Conservation (phyloP, 768 basidiomycete species). For the Trametes cingulata region DNA sequence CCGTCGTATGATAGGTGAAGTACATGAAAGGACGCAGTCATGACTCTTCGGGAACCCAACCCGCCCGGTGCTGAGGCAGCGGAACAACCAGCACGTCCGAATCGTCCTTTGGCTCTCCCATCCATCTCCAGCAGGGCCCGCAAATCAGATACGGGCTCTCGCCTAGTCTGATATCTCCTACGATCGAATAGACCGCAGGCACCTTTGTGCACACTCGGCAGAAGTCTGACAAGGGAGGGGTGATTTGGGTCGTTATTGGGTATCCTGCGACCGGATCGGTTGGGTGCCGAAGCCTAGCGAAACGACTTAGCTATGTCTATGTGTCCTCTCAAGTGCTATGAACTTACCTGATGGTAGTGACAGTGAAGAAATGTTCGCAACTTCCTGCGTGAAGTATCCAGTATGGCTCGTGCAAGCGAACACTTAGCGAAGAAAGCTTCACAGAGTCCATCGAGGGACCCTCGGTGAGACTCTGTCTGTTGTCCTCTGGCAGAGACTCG, state of each 20-base stretch:
- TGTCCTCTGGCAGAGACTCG: slow-evolving; percentile 31
- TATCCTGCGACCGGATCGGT: slow-evolving; percentile 60
- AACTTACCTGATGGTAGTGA: slow-evolving; percentile 71
- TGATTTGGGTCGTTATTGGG: slow-evolving; percentile 66
- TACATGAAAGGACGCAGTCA: too few relatives aligned
- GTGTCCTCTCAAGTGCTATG: background rate
- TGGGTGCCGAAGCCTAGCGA: slow-evolving; percentile 54
- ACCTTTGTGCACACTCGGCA: slow-evolving; percentile 73
- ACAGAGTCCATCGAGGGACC: slow-evolving; percentile 49
- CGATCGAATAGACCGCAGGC: slow-evolving; percentile 66
- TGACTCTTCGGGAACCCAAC: slow-evolving; percentile 29
- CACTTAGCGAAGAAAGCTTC: slow-evolving; percentile 50
- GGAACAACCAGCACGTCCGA: slow-evolving; percentile 54
- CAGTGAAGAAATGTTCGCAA: slow-evolving; percentile 77
- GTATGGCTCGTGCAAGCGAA: slow-evolving; percentile 75
- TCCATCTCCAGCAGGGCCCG: slow-evolving; percentile 67
- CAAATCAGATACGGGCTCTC: slow-evolving; percentile 80
- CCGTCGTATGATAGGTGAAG: too few relatives aligned
- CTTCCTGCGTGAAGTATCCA: slow-evolving; percentile 80
- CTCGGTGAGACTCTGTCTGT: slow-evolving; percentile 37
- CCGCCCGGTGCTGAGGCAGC: slow-evolving; percentile 47
- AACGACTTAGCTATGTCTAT: slow-evolving; percentile 4
- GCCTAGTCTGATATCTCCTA: slow-evolving; percentile 71
- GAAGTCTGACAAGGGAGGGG: slow-evolving; percentile 58
- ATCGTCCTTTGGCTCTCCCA: slow-evolving; percentile 55